phyloP scores from a whole-genome alignment of 129 eudicot genomes.

The Flaveria ramosissima region DNA sequence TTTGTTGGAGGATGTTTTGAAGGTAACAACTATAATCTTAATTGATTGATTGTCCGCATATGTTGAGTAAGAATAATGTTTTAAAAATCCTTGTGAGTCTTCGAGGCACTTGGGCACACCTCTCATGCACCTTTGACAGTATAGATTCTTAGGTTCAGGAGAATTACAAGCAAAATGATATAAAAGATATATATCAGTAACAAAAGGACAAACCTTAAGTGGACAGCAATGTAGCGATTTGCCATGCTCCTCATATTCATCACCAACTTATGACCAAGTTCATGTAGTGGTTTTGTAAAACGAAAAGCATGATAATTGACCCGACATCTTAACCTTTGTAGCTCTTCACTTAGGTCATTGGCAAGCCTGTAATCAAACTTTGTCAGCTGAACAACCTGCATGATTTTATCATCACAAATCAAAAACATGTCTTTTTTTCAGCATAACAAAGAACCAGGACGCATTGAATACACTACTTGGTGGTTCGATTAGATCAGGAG shows the following conservation, averaged over 20 bases:
- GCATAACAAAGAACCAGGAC: conserved; percentile 1
- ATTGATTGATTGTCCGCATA: background rate
- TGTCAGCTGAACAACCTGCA: conserved; percentile 94
- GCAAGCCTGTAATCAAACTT: conserved; percentile 97
- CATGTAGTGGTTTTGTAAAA: conserved; percentile 71
- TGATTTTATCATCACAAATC: conserved; percentile 15
- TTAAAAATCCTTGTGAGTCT: background rate
- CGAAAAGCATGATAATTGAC: conserved; percentile 90
- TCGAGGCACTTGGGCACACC: background rate
- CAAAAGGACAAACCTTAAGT: conserved; percentile 65
- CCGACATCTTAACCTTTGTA: conserved; percentile 90
- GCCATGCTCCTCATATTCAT: conserved; percentile 78
- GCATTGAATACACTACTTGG: background rate
- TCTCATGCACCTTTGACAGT: background rate
- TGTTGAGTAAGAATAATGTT: background rate
- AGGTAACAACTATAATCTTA: background rate
- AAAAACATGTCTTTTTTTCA: conserved; percentile 5
- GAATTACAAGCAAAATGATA: background rate
- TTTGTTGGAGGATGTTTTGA: conserved; percentile 10
- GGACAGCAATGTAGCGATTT: conserved; percentile 83
- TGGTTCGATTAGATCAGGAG: background rate
- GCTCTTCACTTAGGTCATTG: conserved; percentile 70
- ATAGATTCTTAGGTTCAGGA: background rate
- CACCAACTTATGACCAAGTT: conserved; percentile 73
- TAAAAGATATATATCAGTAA: conserved; percentile 17